These are phyloP conservation scores for Picochlorum sp. DNA, from an alignment of 139 green algal genomes.

Conservation along the genomic window DNA sequence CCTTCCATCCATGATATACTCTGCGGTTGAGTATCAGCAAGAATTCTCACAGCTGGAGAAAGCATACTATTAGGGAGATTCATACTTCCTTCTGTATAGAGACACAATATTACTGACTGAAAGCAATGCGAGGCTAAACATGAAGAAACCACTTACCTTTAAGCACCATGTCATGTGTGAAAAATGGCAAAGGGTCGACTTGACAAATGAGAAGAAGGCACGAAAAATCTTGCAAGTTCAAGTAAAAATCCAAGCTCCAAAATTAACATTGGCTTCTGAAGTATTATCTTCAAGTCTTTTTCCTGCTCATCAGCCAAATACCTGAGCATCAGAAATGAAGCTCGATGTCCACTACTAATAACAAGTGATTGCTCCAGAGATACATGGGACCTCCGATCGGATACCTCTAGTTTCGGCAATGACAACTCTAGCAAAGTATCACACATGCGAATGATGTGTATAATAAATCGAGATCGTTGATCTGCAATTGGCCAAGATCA, in stretches of 20 bases:
- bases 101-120: background rate
- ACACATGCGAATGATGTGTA: constrained; percentile 21
- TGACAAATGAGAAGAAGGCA: constrained; percentile 38
- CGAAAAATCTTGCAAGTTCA: constrained; percentile 61
- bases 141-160: constrained; percentile 8
- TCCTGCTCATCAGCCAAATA: constrained; percentile 17
- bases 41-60: constrained; percentile 64
- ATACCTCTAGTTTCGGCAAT: constrained; percentile 52
- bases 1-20: constrained; percentile 61
- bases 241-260: constrained; percentile 82
- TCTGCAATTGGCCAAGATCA: constrained; percentile 24
- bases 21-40: constrained; percentile 63
- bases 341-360: constrained; percentile 49
- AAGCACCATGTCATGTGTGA: constrained; percentile 32
- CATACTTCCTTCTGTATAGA: background rate
- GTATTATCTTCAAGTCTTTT: constrained; percentile 46
- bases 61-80: constrained; percentile 50
- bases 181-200: constrained; percentile 22
- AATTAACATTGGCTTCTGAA: constrained; percentile 78
- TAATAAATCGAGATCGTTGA: constrained; percentile 49
- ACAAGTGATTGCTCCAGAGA: constrained; percentile 49
- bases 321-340: constrained; percentile 39
- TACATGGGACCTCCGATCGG: constrained; percentile 55
- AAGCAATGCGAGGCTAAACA: background rate
- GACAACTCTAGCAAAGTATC: constrained; percentile 47